Evolutionary conservation across 1,284 basidiomycete genomes (phyloP).

Genomic region (Flammula alnicola): DNA sequence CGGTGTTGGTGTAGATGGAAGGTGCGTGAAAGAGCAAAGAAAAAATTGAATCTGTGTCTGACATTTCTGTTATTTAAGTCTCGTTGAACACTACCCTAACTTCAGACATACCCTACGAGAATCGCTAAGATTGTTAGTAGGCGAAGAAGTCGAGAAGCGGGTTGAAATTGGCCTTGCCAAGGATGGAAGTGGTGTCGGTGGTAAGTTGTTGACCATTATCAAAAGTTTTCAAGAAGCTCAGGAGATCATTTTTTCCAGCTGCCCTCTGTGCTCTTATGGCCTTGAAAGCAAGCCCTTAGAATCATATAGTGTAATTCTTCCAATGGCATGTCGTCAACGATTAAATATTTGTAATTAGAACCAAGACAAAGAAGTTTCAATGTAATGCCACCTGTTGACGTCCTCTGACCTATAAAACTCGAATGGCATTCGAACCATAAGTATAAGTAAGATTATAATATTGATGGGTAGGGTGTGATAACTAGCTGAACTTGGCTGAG

Average conservation of each 20-base stretch:
- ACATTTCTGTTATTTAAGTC: slow-evolving; percentile 44
- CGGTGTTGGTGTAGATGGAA: slow-evolving; percentile 89
- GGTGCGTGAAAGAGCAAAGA: slow-evolving; percentile 37
- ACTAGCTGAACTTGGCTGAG: background rate
- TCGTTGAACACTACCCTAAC: slow-evolving; percentile 90
- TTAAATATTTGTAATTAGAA: slow-evolving; percentile 8
- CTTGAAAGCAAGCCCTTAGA: slow-evolving; percentile 41
- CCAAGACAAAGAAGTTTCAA: background rate
- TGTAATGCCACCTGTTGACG: slow-evolving; percentile 7
- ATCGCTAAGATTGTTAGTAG: slow-evolving; percentile 78
- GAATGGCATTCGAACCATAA: background rate
- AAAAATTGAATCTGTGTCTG: background rate
- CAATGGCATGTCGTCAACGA: slow-evolving; percentile 5
- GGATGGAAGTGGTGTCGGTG: slow-evolving; percentile 96
- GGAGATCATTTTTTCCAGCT: slow-evolving; percentile 46
- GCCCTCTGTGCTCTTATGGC: slow-evolving; percentile 78
- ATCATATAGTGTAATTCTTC: background rate
- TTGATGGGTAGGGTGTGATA: slow-evolving; percentile 3
- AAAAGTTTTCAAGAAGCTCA: background rate
- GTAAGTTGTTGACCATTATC: slow-evolving; percentile 51
- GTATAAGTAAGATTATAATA: slow-evolving; percentile 8
- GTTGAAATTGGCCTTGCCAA: slow-evolving; percentile 92
- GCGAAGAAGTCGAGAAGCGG: slow-evolving; percentile 76
- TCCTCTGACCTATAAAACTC: slow-evolving; percentile 3
- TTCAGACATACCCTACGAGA: slow-evolving; percentile 80